Evolutionary conservation across 2,329 filamentous ascomycete species (phyloP).

Genomic region (Venturia aucupariae): DNA sequence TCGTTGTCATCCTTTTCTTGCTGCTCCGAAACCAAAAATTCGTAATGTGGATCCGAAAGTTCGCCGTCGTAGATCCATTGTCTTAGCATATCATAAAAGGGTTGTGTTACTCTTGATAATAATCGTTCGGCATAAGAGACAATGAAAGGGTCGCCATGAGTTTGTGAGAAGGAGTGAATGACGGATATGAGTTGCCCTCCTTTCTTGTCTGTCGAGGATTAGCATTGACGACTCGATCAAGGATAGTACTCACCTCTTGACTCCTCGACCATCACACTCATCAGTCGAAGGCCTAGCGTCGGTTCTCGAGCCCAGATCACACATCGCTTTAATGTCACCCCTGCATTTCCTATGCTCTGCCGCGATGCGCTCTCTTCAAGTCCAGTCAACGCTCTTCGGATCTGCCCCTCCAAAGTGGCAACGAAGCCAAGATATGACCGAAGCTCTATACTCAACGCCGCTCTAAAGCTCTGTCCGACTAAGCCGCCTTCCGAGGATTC

Average conservation of each 20-base stretch:
- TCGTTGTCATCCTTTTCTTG: constrained; percentile 39
- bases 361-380: constrained; percentile 60
- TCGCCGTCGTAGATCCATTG: constrained; percentile 99
- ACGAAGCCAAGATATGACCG: constrained; percentile 85
- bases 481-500: constrained; percentile 67
- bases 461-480: constrained; percentile 83
- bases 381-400: constrained; percentile 67
- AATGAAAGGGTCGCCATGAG: constrained; percentile 91
- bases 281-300: constrained; percentile 85
- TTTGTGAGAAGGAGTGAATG: constrained; percentile 87
- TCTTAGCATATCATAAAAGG: constrained; percentile 92
- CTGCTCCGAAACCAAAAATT: constrained; percentile 92
- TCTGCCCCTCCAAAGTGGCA: constrained; percentile 86
- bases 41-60: constrained; percentile 86
- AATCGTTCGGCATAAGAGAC: constrained; percentile 86
- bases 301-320: constrained; percentile 96
- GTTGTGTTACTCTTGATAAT: constrained; percentile 75
- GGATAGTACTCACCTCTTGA: constrained; percentile 51
- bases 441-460: constrained; percentile 75
- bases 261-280: constrained; percentile 91
- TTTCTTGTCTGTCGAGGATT: constrained; percentile 45
- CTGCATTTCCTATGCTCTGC: constrained; percentile 69
- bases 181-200: constrained; percentile 89
- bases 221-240: constrained; percentile 9
- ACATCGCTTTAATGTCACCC: constrained; percentile 89